phyloP scores from a whole-genome alignment of 129 eudicot species.

The Ambrosia artemisiifolia region DNA sequence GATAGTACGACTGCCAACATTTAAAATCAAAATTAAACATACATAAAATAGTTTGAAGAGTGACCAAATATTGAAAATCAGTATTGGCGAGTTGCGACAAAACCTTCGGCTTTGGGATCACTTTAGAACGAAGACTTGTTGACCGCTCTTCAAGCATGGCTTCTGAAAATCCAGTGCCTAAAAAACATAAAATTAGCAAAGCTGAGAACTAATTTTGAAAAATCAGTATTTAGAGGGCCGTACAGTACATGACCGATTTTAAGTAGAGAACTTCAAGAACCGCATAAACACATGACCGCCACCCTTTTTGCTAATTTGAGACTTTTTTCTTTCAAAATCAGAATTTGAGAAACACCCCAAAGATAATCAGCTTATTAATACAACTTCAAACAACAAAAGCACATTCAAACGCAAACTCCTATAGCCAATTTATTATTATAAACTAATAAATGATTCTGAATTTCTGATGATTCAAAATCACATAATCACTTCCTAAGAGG shows the following conservation, averaged over 20 bases:
- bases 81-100: not conserved
- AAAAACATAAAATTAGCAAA: not conserved
- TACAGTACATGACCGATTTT: no score
- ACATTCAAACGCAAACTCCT: not conserved
- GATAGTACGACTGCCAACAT: conserved; percentile 69
- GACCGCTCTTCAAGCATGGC: conserved; percentile 79
- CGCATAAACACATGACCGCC: no score
- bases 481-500: not conserved
- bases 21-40: conserved; percentile 13
- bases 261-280: no score
- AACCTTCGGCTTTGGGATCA: conserved; percentile 86
- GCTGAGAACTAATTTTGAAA: not conserved
- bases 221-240: no score
- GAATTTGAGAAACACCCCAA: not conserved
- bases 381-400: not conserved
- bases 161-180: conserved; percentile 95
- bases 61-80: not conserved
- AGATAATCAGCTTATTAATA: not conserved
- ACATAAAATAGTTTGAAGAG: not conserved
- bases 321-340: not conserved
- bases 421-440: not conserved
- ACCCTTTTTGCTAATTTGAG: no score
- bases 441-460: not conserved
- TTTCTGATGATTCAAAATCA: not conserved
- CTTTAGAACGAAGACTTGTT: conserved; percentile 81